A percentile compares a stretch with the other conserved stretches of the same genome.
These are phyloP conservation scores for Irpex sp. DNA, from an alignment of 1,284 basidiomycete species.

Conservation along the genomic window DNA sequence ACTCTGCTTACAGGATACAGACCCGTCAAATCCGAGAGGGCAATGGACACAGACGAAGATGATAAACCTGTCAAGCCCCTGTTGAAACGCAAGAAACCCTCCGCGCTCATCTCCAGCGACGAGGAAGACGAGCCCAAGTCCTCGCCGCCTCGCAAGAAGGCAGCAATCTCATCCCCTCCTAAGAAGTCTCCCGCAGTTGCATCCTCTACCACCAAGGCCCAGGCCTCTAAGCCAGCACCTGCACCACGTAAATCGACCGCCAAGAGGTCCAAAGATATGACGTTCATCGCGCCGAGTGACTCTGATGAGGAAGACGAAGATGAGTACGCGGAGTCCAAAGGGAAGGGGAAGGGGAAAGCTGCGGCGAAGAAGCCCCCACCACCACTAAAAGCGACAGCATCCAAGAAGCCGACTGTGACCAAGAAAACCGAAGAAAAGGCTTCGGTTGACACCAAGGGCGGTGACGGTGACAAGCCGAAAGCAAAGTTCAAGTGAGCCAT, in stretches of 20 bases:
- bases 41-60: slow-evolving; percentile 10
- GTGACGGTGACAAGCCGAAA: slow-evolving; percentile 21
- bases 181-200: neutral
- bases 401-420: slow-evolving; percentile 16
- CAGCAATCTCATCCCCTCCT: neutral
- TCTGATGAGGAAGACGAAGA: slow-evolving; percentile 16
- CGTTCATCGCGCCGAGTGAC: slow-evolving; percentile 7
- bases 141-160: slow-evolving; percentile 10
- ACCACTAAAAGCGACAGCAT: slow-evolving; percentile 17
- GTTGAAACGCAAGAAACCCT: slow-evolving; percentile 9
- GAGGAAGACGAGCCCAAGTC: slow-evolving; percentile 11
- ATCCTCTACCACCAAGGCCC: neutral
- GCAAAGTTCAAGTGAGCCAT: slow-evolving; percentile 31
- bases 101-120: slow-evolving; percentile 10
- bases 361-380: slow-evolving; percentile 15
- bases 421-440: slow-evolving; percentile 16
- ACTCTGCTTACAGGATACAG: neutral
- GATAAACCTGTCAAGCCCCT: neutral
- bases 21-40: slow-evolving; percentile 2
- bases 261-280: slow-evolving; percentile 9
- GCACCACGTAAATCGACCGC: neutral
- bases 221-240: neutral
- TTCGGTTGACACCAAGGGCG: slow-evolving; percentile 15
- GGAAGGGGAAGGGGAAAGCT: slow-evolving; percentile 22
- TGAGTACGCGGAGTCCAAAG: slow-evolving; percentile 18